Evolutionary conservation across 1,139 yeast species (phyloP).

Genomic region (Yamadazyma taylorii): DNA sequence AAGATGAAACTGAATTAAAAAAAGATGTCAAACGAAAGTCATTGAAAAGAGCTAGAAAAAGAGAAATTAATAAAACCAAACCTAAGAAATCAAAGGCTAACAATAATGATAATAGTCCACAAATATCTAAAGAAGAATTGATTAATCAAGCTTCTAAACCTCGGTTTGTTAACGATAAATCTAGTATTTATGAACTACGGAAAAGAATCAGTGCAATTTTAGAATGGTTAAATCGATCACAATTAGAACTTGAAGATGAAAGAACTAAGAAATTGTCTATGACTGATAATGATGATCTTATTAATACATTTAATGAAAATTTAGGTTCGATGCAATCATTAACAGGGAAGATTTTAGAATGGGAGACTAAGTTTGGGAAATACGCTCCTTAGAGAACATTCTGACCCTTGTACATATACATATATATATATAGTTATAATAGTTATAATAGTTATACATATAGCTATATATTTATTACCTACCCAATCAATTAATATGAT

Average conservation of each 20-base stretch:
- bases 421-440: not conserved
- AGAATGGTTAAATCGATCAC: constrained; percentile 86
- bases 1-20: constrained; percentile 17
- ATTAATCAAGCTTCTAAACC: constrained; percentile 76
- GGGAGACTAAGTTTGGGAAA: constrained; percentile 77
- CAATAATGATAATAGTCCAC: constrained; percentile 7
- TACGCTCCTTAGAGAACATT: constrained; percentile 37
- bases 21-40: constrained; percentile 17
- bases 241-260: constrained; percentile 74
- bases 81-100: constrained; percentile 14
- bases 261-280: constrained; percentile 44
- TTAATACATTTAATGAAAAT: constrained; percentile 55
- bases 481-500: constrained; percentile 8
- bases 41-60: constrained; percentile 15
- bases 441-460: not conserved
- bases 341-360: constrained; percentile 63
- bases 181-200: constrained; percentile 77
- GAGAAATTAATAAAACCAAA: constrained; percentile 16
- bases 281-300: constrained; percentile 31
- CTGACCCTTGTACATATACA: not conserved
- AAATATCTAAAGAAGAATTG: constrained; percentile 37
- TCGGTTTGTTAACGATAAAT: constrained; percentile 72
- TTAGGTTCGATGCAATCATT: constrained; percentile 65
- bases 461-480: too few species aligned
- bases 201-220: constrained; percentile 86